Conservation (phyloP, 2,329 filamentous ascomycete genomes). For the Colletotrichum liaoningense region DNA sequence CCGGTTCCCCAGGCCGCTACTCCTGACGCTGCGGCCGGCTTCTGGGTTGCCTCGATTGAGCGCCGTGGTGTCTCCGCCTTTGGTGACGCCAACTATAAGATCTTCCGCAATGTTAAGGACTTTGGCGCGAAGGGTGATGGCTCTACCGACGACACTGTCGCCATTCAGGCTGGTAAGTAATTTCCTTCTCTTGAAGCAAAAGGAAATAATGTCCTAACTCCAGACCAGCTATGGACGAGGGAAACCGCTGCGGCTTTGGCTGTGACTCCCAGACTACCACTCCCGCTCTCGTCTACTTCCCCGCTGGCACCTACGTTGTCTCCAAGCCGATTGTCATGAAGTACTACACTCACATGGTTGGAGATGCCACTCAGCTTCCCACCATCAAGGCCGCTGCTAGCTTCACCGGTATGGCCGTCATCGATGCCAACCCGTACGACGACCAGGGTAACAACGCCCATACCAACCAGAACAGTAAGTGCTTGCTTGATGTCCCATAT, state of each 20-base stretch:
- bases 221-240: slow-evolving; percentile 72
- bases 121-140: slow-evolving; percentile 78
- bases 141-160: slow-evolving; percentile 83
- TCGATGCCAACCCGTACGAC: slow-evolving; percentile 89
- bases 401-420: slow-evolving; percentile 88
- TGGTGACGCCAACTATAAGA: slow-evolving; percentile 69
- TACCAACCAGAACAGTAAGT: slow-evolving; percentile 73
- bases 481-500: no score
- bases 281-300: slow-evolving; percentile 92
- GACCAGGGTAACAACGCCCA: slow-evolving; percentile 77
- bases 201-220: background rate
- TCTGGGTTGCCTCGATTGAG: slow-evolving; percentile 79
- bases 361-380: slow-evolving; percentile 79
- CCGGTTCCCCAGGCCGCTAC: slow-evolving; percentile 32
- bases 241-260: slow-evolving; percentile 80
- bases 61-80: slow-evolving; percentile 78
- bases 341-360: slow-evolving; percentile 95
- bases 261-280: slow-evolving; percentile 88
- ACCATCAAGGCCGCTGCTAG: slow-evolving; percentile 78
- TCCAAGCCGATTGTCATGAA: slow-evolving; percentile 82
- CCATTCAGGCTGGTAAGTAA: slow-evolving; percentile 78
- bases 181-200: no score
- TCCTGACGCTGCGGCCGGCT: slow-evolving; percentile 56
- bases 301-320: slow-evolving; percentile 86
- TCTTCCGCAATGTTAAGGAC: slow-evolving; percentile 83